Evolutionary conservation across 2,329 filamentous ascomycete species (phyloP), one percentile per base, ranked within the genome.

Genomic region (Aureobasidium musti): DNA sequence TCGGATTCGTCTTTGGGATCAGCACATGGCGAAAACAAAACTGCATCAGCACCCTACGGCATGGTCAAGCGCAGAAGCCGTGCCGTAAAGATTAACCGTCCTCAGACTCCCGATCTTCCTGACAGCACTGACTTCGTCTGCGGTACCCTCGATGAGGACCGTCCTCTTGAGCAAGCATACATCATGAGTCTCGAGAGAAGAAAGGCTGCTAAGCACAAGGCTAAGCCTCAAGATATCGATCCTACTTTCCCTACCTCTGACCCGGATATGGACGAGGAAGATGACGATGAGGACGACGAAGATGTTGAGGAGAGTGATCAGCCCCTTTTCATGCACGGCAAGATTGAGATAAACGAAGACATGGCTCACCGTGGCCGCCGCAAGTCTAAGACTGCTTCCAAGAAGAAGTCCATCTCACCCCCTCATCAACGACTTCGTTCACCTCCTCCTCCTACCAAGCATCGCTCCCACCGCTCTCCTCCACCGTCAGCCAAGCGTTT

Each of bases 91-190:
- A 67, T 67, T 26, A 69, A 69, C 8, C 70, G 71, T 17, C 60
- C 69, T 5, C 68, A 71, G 14, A 69, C 71, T 4, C 91, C 91
- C 2, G 92, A 97, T 74, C 83, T 99, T 13, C 95, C 95, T 1
- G 95, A 99, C 77, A 97, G 93, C 78, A 98, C 95, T 17, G 95
- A 99, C 77, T 99, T 99, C 71, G 95, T 99, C n/a, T 98, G 95
- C 74, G 95, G 95, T 67, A 99, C 95, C 1, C 83, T 99, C 23
- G 95, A 99, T 71, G 95, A 99, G 78, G 95, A 99, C 74, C 88
- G 92, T 52, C 92, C 92, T 2, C 80, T 98, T n/a, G 95, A 99
- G 76, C 92, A 93, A 71, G 94, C 92, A 0, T 99, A 97, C 77
- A 85, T 96, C 66, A 91, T 91, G 2, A 92, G 90, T 72, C 84